Evolutionary conservation across 2,329 filamentous ascomycete species (phyloP).

Genomic region (Ceratocystis harringtonii): DNA sequence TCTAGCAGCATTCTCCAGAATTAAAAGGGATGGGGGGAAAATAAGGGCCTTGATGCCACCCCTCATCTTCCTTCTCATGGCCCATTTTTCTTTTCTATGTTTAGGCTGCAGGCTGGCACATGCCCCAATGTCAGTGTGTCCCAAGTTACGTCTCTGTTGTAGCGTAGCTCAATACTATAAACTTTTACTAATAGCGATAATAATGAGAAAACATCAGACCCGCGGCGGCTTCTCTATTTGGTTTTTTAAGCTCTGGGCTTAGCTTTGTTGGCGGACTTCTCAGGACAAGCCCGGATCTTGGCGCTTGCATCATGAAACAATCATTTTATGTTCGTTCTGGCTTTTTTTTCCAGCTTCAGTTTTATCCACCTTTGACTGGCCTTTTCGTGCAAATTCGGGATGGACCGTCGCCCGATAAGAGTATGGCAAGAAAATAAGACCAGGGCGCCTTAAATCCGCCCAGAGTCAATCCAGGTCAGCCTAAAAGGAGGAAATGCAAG

Average conservation of each 20-base stretch:
- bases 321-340: neutral
- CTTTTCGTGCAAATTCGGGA: neutral
- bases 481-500: neutral
- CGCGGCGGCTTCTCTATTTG: neutral
- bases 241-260: neutral
- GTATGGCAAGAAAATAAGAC: neutral
- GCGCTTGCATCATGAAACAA: neutral
- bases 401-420: neutral
- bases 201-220: neutral
- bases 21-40: neutral
- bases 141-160: neutral
- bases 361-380: neutral
- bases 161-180: neutral
- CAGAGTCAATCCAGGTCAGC: neutral
- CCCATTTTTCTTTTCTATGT: neutral
- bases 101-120: neutral
- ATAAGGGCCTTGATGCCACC: neutral
- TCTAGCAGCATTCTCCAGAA: too few species aligned
- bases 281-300: neutral
- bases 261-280: neutral
- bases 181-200: neutral
- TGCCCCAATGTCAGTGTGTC: neutral
- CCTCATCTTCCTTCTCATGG: neutral
- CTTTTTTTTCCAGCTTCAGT: neutral
- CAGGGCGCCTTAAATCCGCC: neutral